Conservation (phyloP, 2,329 filamentous ascomycete genomes). For the Zasmidium angulare region DNA sequence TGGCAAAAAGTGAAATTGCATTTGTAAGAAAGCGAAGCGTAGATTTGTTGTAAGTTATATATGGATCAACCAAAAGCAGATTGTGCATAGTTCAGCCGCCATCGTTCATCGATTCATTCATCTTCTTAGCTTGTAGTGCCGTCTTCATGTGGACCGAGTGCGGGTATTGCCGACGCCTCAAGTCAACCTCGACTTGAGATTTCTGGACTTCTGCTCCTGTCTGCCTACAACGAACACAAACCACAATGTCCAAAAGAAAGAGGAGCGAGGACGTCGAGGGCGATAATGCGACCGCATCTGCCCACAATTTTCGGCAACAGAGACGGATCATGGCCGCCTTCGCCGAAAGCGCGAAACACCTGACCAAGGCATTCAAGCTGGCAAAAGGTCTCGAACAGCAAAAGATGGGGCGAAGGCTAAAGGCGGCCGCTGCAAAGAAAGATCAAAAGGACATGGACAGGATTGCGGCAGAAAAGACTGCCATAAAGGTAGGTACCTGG, state of each 20-base stretch:
- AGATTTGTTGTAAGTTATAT: background rate
- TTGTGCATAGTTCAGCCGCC: background rate
- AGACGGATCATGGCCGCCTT: constrained; percentile 23
- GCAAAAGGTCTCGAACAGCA: constrained; percentile 78
- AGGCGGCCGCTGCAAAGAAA: constrained; percentile 50
- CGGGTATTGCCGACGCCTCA: too few relatives aligned
- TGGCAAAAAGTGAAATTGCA: background rate
- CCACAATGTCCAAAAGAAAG: constrained; percentile 19
- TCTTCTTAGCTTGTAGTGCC: too few relatives aligned
- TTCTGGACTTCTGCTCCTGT: background rate
- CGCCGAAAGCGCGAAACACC: constrained; percentile 54
- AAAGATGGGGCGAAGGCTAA: constrained; percentile 65
- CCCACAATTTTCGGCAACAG: constrained; percentile 18
- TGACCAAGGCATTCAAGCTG: constrained; percentile 67
- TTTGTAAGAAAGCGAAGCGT: background rate
- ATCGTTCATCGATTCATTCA: too few relatives aligned
- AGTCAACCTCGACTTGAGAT: background rate
- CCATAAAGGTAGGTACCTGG: constrained; percentile 52
- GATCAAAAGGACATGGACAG: constrained; percentile 53
- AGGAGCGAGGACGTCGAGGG: constrained; percentile 30
- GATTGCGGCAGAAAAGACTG: constrained; percentile 62
- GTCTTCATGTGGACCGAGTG: too few relatives aligned
- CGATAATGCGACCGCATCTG: constrained; percentile 30
- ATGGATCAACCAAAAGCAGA: background rate
- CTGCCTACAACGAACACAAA: background rate